phyloP scores from a whole-genome alignment of 192 early-diverging fungal species.

The Podila epicladia region DNA sequence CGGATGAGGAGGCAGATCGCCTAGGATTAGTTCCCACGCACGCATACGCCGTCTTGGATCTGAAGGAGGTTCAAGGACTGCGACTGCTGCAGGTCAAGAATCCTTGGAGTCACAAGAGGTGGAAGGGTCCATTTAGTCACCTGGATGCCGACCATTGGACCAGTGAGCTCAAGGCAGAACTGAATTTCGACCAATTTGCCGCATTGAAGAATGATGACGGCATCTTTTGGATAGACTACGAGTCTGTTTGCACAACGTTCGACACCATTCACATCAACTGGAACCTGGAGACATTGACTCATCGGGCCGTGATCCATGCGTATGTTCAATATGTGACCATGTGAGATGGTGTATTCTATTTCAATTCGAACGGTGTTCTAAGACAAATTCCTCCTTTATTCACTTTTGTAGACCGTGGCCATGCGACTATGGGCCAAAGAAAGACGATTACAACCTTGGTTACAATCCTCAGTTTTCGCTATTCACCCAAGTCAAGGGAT shows the following conservation, averaged over 20 bases:
- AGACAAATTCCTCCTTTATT: constrained; percentile 26
- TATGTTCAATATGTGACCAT: constrained; percentile 52
- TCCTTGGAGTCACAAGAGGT: constrained; percentile 91
- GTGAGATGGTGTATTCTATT: not conserved
- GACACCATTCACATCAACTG: constrained; percentile 92
- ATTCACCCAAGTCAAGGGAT: constrained; percentile 62
- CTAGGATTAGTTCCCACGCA: constrained; percentile 90
- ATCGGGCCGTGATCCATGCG: constrained; percentile 78
- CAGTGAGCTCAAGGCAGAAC: constrained; percentile 64
- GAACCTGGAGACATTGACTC: constrained; percentile 81
- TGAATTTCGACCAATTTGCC: constrained; percentile 77
- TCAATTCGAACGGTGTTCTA: not conserved
- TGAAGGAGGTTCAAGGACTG: constrained; percentile 64
- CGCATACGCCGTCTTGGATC: constrained; percentile 85
- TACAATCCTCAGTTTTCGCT: constrained; percentile 87
- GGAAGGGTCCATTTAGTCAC: constrained; percentile 83
- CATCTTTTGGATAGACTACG: constrained; percentile 92
- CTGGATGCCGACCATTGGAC: constrained; percentile 76
- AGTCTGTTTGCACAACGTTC: constrained; percentile 80
- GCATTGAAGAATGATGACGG: constrained; percentile 82
- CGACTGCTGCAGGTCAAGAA: constrained; percentile 89
- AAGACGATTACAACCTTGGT: constrained; percentile 68
- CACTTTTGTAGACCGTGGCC: constrained; percentile 32
- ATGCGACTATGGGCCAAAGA: constrained; percentile 52
- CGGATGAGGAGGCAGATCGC: constrained; percentile 65